Evolutionary conservation across 352 stramenopile genomes (phyloP).

Genomic region (Globisporangium recalcitrans): DNA sequence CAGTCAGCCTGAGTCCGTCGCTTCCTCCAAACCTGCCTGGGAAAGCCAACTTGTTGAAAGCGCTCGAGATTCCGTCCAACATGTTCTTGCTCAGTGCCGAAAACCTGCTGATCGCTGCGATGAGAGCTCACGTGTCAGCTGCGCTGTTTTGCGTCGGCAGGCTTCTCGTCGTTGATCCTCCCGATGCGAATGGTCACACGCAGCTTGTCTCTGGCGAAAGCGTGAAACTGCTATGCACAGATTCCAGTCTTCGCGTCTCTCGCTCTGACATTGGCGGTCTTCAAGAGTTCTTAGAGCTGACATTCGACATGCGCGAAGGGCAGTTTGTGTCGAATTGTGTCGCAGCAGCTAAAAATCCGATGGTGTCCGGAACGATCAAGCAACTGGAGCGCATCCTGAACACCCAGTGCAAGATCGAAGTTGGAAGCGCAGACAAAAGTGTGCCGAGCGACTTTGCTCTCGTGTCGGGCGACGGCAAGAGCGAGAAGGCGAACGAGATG

Average conservation of each 20-base stretch:
- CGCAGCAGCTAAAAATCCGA: constrained; percentile 50
- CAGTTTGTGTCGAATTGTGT: constrained; percentile 67
- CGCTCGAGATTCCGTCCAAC: constrained; percentile 68
- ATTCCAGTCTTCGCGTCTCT: constrained; percentile 56
- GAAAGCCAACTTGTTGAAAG: constrained; percentile 45
- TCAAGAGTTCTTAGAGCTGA: constrained; percentile 72
- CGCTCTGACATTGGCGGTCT: constrained; percentile 72
- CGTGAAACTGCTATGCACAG: constrained; percentile 53
- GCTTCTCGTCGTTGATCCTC: constrained; percentile 63
- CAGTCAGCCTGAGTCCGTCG: constrained; percentile 54
- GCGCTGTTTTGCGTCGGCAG: constrained; percentile 69
- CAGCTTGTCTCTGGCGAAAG: constrained; percentile 72
- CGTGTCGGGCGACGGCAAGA: constrained; percentile 66
- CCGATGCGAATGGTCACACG: constrained; percentile 40
- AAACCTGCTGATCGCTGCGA: constrained; percentile 66
- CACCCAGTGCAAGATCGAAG: constrained; percentile 75
- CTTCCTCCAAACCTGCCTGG: constrained; percentile 59
- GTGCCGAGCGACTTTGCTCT: constrained; percentile 61
- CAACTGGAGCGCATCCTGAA: constrained; percentile 72
- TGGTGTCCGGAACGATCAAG: constrained; percentile 45
- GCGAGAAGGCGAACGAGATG: constrained; percentile 63
- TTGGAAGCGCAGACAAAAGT: constrained; percentile 37
- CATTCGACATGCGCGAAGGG: constrained; percentile 75
- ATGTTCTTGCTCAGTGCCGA: constrained; percentile 74
- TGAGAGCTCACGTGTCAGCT: constrained; percentile 69